Evolutionary conservation across 2,329 filamentous ascomycete genomes (phyloP), one percentile per base, ranked within the genome.

Genomic region (Stagonosporopsis vannaccii): DNA sequence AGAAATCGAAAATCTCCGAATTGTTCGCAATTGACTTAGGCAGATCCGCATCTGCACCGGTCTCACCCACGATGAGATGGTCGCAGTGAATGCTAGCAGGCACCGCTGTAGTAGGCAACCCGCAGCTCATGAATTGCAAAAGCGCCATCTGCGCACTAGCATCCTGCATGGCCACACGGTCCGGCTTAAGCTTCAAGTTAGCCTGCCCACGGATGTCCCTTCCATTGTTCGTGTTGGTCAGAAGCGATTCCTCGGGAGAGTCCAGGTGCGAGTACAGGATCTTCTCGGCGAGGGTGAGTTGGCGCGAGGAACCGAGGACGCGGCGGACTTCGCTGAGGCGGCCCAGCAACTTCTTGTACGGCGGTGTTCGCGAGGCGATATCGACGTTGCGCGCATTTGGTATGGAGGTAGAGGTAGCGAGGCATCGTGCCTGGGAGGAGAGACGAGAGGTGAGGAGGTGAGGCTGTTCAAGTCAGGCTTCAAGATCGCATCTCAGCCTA

Each of bases 151-250:
- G 95, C 6, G 95, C 95, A 26, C 92, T 97, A 13, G 95, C 95
- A 81, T 99, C 95, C 79, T 99, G 95, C 95, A 99, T 99, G 63
- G 96, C 96, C 67, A 98, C 95, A 49, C 95, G 87, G 77, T 99
- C 95, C 20, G 95, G 95, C 79, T 97, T 97, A 77, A 99, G 89
- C 82, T 96, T 96, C 78, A 99, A 84, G 75, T 96, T 98, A 46
- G 92, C 93, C 72, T 87, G 87, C 65, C 94, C 94, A 37, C 95
- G 87, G 60, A 99, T 89, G 70, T 89, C 85, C 47, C 85, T 85
- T 65, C 93, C 94, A 84, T 93, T 91, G 77, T 91, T 85, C 45
- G 93, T 97, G 71, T 87, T 87, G 49, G 85, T 87, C 58, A 97
- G 82, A 49, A 99, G 85, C 33, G 92, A 93, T 76, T 96, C 92